Conservation (phyloP, 179 eudicot genomes). For the Spinacia oleracea region DNA sequence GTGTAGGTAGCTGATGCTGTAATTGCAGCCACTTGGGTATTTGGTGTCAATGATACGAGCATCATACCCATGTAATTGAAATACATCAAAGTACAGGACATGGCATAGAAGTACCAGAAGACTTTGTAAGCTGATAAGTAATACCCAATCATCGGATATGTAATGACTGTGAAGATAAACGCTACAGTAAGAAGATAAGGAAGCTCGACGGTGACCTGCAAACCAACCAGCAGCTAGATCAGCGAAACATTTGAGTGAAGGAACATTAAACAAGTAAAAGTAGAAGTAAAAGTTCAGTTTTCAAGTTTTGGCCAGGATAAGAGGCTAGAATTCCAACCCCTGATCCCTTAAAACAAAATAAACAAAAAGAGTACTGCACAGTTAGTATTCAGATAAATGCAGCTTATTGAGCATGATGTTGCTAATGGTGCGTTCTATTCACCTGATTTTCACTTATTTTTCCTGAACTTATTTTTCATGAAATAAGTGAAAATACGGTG, state of each 20-base stretch:
- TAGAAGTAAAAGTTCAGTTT: too few relatives aligned
- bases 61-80: conserved; percentile 77
- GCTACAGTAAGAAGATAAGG: conserved; percentile 63
- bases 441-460: too few relatives aligned
- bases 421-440: too few relatives aligned
- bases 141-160: conserved; percentile 88
- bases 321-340: too few relatives aligned
- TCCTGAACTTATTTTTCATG: too few relatives aligned
- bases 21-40: conserved; percentile 56
- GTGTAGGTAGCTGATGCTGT: conserved; percentile 50
- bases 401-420: too few relatives aligned
- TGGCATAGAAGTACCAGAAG: conserved; percentile 64
- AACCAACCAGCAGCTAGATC: neutral
- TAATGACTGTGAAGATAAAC: conserved; percentile 44
- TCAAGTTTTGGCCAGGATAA: too few relatives aligned
- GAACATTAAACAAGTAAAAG: neutral
- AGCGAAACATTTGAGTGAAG: neutral
- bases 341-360: too few relatives aligned
- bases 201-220: conserved; percentile 68
- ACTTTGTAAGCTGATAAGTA: conserved; percentile 61
- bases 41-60: conserved; percentile 67
- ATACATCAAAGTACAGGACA: conserved; percentile 60
- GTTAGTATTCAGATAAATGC: too few relatives aligned
- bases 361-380: too few relatives aligned
- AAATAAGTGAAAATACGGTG: neutral